These are phyloP conservation scores for Candida sonorensis DNA, from an alignment of 805 yeast species.

Conservation along the genomic window DNA sequence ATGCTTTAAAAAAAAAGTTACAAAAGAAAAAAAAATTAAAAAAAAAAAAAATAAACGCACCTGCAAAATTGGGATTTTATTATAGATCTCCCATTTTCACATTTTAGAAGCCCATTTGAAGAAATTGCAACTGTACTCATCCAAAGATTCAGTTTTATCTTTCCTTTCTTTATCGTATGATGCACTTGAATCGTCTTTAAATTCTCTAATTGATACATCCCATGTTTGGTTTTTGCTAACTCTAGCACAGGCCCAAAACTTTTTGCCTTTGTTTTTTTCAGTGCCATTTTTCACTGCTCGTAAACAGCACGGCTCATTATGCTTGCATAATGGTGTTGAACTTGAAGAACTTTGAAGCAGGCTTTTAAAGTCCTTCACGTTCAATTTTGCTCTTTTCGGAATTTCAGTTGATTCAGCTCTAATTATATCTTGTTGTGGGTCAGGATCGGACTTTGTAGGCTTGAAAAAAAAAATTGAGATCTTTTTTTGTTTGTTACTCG, in stretches of 20 bases:
- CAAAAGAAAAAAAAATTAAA: background rate
- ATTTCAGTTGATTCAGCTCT: too few species aligned
- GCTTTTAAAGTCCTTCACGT: constrained; percentile 13
- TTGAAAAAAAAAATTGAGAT: constrained; percentile 22
- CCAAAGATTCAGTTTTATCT: constrained; percentile 4
- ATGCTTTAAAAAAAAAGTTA: background rate
- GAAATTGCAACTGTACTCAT: constrained; percentile 39
- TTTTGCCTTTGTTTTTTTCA: constrained; percentile 37
- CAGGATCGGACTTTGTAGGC: too few species aligned
- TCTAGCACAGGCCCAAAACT: constrained; percentile 48
- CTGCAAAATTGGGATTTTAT: background rate
- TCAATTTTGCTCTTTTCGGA: background rate
- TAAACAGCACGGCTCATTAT: constrained; percentile 38
- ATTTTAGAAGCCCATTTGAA: constrained; percentile 42
- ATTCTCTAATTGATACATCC: constrained; percentile 18
- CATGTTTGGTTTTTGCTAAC: constrained; percentile 22
- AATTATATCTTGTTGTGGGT: too few species aligned
- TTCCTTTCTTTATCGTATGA: background rate
- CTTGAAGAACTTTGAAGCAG: constrained; percentile 12
- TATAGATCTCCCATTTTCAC: background rate
- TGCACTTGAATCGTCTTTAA: background rate
- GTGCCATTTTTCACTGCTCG: constrained; percentile 35
- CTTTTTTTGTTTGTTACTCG: constrained; percentile 8
- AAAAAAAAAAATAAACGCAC: background rate
- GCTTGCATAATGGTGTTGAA: constrained; percentile 38